A percentile compares a stretch with the other conserved stretches of the same genome.
These are phyloP conservation scores for Aspergillus calidoustus DNA, from an alignment of 2,329 filamentous ascomycete species.

Conservation along the genomic window DNA sequence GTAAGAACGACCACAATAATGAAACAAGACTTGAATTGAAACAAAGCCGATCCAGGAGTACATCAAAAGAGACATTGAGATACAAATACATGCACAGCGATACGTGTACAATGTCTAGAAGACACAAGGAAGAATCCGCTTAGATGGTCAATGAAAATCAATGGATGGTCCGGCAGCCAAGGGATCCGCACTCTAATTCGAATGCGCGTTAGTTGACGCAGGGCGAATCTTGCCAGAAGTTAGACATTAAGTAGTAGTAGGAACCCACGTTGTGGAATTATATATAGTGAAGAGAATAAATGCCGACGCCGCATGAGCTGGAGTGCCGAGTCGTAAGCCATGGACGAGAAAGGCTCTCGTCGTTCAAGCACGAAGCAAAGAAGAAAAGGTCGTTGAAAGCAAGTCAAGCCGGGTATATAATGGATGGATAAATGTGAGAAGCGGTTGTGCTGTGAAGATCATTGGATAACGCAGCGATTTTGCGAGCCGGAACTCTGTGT, in stretches of 20 bases:
- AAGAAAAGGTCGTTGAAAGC: neutral
- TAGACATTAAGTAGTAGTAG: conserved; percentile 23
- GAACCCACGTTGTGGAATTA: conserved; percentile 20
- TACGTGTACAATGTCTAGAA: conserved; percentile 5
- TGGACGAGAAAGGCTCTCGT: neutral
- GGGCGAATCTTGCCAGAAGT: conserved; percentile 2
- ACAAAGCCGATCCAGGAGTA: neutral
- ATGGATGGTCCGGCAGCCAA: neutral
- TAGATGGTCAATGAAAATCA: neutral
- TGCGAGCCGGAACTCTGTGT: conserved; percentile 40
- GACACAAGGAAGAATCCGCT: neutral
- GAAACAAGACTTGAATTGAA: neutral
- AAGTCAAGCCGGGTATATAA: conserved; percentile 19
- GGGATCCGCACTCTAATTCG: too few relatives aligned
- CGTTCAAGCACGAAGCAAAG: neutral
- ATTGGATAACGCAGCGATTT: conserved; percentile 43
- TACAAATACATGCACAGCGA: conserved; percentile 4
- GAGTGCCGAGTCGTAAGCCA: conserved; percentile 18
- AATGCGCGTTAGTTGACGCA: neutral
- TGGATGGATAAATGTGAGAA: conserved; percentile 16
- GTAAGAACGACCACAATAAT: neutral
- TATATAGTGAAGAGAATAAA: conserved; percentile 27
- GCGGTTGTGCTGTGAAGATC: conserved; percentile 12
- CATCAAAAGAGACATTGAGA: neutral
- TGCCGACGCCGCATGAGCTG: conserved; percentile 13